A percentile compares a stretch with the other conserved stretches of the same genome.
Conservation (phyloP, 2,329 filamentous ascomycete species). For the Diaporthe citri region DNA sequence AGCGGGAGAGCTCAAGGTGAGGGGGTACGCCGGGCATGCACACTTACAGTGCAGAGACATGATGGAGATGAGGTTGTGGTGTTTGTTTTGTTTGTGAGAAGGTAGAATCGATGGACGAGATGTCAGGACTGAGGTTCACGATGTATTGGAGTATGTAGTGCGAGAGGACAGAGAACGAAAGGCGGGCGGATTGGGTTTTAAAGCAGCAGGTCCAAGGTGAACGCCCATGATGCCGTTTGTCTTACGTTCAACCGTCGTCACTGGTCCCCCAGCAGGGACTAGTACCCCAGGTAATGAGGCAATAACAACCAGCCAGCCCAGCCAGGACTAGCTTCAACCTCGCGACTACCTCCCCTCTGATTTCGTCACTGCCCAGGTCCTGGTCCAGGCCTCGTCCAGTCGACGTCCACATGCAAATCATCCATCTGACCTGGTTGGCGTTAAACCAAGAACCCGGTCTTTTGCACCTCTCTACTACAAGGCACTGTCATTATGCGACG, state of each 20-base stretch:
- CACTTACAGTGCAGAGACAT: conserved; percentile 73
- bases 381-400: neutral
- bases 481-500: neutral
- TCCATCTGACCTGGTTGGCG: neutral
- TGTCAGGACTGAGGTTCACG: conserved; percentile 7
- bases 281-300: conserved; percentile 36
- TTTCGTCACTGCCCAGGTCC: conserved; percentile 37
- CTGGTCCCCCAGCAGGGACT: conserved; percentile 34
- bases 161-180: neutral
- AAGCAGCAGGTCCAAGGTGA: conserved; percentile 23
- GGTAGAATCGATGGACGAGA: neutral
- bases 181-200: conserved; percentile 31
- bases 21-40: neutral
- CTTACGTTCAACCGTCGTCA: conserved; percentile 40
- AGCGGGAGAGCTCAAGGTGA: neutral
- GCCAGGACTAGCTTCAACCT: conserved; percentile 27
- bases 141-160: conserved; percentile 8
- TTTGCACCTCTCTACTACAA: neutral
- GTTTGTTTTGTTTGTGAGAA: neutral
- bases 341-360: conserved; percentile 3
- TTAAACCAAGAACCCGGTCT: conserved; percentile 6
- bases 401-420: conserved; percentile 1
- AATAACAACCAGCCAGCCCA: conserved; percentile 25
- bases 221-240: conserved; percentile 33
- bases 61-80: conserved; percentile 32